Base-by-base conservation (phyloP, 2,329 filamentous ascomycete species). In the Fusarium continuum region DNA sequence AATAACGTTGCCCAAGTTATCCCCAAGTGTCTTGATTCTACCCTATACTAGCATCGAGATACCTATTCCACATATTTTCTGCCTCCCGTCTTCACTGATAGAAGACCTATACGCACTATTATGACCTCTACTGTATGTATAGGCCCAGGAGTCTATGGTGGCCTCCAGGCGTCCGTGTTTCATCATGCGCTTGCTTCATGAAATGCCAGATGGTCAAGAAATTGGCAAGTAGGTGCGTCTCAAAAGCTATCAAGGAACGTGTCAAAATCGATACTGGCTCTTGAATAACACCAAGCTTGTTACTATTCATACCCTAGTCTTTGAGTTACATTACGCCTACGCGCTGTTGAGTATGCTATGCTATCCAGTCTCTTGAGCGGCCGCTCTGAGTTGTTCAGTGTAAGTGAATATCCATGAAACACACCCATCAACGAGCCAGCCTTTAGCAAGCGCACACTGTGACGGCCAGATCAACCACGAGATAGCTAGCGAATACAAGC, bases 321-420 rank as follows among this genome's bases (percentile, higher is more conserved):
- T 29, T 29, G 9, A 31, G 14, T 40, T 32, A 58, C 11, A 34
- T 23, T 22, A 29, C 17, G 14, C 40, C 38, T 50, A 64, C 54
- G 62, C 62, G 62, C 58, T 29, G 23, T 31, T 20, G 9, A 17
- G 20, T 23, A 32, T 26, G 36, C 25, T 4, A 22, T 11, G 4
- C 23, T 17, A n/a, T 34, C 8, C 41, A 35, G 32, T 48, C 39
- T 28, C 16, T 28, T 22, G 32, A 50, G 13, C 41, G 48, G 46
- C 45, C 59, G 51, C 57, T 52, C 55, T 31, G 52, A 53, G 50
- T 56, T 55, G 36, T 28, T 39, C 20, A 23, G 43, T 34, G 53
- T 54, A 36, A 44, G 47, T 52, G 43, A 61, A 25, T 39, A 31
- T 41, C 39, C 43, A 46, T 55, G 59, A 67, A 68, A 65, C 67